Evolutionary conservation across 371 early-diverging fungal genomes (phyloP).

Genomic region (Pancytospora philotis): DNA sequence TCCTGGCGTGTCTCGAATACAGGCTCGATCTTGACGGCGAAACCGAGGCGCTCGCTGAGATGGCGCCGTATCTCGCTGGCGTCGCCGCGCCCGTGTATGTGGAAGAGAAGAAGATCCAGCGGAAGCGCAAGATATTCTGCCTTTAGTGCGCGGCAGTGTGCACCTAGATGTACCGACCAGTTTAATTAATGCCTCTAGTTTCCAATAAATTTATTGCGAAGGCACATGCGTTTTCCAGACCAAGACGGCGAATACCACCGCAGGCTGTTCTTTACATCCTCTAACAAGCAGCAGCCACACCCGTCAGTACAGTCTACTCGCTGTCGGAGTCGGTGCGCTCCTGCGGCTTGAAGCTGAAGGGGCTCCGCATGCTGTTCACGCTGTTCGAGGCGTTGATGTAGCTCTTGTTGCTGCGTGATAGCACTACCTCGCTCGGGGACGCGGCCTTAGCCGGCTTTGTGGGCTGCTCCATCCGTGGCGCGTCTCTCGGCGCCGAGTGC

Average conservation of each 20-base stretch:
- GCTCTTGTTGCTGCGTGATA: neutral
- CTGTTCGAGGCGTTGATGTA: neutral
- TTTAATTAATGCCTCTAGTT: no score
- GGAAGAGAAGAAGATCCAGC: neutral
- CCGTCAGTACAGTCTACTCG: no score
- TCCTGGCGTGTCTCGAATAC: conserved; percentile 8
- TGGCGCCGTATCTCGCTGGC: neutral
- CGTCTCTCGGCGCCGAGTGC: neutral
- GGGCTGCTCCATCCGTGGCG: neutral
- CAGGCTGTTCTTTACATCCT: no score
- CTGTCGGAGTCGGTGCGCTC: neutral
- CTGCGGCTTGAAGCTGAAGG: conserved; percentile 8
- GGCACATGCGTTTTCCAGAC: no score
- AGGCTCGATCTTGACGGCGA: conserved; percentile 7
- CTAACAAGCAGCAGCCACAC: no score
- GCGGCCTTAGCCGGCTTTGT: neutral
- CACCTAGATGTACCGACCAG: no score
- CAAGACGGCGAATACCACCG: no score
- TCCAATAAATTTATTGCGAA: no score
- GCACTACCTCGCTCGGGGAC: neutral
- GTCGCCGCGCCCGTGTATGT: neutral
- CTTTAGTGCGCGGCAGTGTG: no score
- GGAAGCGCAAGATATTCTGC: no score
- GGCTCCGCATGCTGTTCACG: conserved; percentile 1
- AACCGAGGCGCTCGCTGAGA: neutral